Evolutionary conservation across 2,329 filamentous ascomycete species (phyloP).

Genomic region (Aureobasidium sp.): DNA sequence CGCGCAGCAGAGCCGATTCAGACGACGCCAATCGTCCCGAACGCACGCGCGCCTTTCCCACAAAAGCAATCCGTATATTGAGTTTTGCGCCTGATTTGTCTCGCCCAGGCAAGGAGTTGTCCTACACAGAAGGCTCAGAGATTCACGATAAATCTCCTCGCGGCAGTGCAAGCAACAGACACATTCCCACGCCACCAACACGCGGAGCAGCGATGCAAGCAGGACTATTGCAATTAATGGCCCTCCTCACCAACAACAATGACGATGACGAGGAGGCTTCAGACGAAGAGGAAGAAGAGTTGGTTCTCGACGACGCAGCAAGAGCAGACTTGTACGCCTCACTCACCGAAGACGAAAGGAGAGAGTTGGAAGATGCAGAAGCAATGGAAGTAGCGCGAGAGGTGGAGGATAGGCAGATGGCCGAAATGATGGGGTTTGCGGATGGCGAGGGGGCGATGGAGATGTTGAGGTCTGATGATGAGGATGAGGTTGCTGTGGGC

Average conservation of each 20-base stretch:
- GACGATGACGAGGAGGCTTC: background rate
- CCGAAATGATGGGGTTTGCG: constrained; percentile 10
- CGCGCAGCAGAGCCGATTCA: background rate
- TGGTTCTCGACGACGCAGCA: background rate
- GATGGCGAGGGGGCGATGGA: constrained; percentile 2
- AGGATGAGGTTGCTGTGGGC: background rate
- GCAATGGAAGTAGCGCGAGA: background rate
- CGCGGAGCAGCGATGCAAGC: constrained; percentile 12
- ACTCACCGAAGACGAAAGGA: background rate
- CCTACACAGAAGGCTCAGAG: background rate
- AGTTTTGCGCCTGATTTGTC: constrained; percentile 29
- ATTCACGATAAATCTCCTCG: background rate
- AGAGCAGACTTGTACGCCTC: background rate
- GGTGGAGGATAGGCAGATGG: background rate
- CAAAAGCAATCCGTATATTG: constrained; percentile 36
- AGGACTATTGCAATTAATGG: constrained; percentile 16
- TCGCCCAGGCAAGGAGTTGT: constrained; percentile 1
- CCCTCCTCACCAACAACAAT: constrained; percentile 13
- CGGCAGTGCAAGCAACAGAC: background rate
- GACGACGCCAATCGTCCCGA: background rate
- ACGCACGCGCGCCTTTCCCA: constrained; percentile 31
- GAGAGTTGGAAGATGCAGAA: background rate
- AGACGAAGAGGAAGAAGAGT: background rate
- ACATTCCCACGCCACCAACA: background rate
- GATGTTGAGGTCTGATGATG: constrained; percentile 16